These are phyloP conservation scores for Candida morakotiae DNA, from an alignment of 805 yeast species.

Conservation along the genomic window DNA sequence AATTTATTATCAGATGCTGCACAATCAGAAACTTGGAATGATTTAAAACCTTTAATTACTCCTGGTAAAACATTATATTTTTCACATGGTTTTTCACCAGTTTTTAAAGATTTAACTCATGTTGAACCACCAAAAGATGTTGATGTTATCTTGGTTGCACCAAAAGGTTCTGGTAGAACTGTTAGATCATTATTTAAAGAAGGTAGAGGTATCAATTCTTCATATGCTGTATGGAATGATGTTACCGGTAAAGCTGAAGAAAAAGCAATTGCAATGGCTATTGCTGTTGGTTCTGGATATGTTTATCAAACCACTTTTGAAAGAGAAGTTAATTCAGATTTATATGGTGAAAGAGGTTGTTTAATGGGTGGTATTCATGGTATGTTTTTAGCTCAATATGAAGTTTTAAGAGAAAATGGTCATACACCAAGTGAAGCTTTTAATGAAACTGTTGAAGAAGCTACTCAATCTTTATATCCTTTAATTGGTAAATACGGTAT, in stretches of 20 bases:
- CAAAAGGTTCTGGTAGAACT: slow-evolving; percentile 99
- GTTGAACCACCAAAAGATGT: slow-evolving; percentile 93
- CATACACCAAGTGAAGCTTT: slow-evolving; percentile 99
- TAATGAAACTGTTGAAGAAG: slow-evolving; percentile 99
- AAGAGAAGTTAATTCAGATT: slow-evolving; percentile 98
- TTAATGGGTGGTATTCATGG: slow-evolving; percentile 99
- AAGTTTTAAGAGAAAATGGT: slow-evolving; percentile 98
- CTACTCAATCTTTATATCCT: slow-evolving; percentile 99
- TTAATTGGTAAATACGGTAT: slow-evolving; percentile 98
- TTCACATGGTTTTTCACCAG: slow-evolving; percentile 99
- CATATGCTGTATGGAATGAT: slow-evolving; percentile 99
- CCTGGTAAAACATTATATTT: slow-evolving; percentile 98
- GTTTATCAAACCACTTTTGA: slow-evolving; percentile 99
- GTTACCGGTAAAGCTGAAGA: slow-evolving; percentile 99
- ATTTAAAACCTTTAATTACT: slow-evolving; percentile 85
- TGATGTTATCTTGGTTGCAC: slow-evolving; percentile 98
- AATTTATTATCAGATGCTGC: slow-evolving; percentile 99
- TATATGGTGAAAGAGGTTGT: slow-evolving; percentile 99
- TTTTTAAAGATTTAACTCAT: slow-evolving; percentile 94
- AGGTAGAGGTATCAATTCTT: slow-evolving; percentile 99
- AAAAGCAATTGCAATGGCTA: slow-evolving; percentile 97
- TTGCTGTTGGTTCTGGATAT: slow-evolving; percentile 99
- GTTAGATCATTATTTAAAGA: slow-evolving; percentile 99
- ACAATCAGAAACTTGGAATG: slow-evolving; percentile 96
- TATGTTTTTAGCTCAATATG: slow-evolving; percentile 99